Evolutionary conservation across 2,329 filamentous ascomycete species (phyloP).

Genomic region (Waltergamsia citrina): DNA sequence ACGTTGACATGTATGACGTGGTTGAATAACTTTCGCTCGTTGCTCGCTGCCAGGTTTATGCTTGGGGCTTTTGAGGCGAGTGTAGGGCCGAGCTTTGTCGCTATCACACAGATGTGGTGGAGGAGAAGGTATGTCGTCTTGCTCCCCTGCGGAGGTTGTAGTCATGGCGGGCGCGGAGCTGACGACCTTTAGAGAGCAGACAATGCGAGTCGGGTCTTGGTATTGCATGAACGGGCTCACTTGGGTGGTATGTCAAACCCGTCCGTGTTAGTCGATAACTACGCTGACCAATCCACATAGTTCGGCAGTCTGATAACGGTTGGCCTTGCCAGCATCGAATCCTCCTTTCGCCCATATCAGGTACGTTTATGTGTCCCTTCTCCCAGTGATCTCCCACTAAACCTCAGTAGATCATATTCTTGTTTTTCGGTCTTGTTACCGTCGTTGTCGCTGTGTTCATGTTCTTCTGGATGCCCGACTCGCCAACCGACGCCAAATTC

Average conservation of each 20-base stretch:
- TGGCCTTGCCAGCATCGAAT: constrained; percentile 47
- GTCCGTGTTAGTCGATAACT: not conserved
- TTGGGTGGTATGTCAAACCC: constrained; percentile 30
- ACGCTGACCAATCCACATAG: constrained; percentile 12
- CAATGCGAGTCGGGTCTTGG: constrained; percentile 45
- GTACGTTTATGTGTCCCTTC: constrained; percentile 15
- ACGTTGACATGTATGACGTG: constrained; percentile 42
- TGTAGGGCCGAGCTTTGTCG: constrained; percentile 40
- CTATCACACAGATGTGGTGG: constrained; percentile 55
- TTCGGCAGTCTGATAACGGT: constrained; percentile 47
- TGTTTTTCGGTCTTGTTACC: constrained; percentile 42
- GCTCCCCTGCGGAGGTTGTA: not conserved
- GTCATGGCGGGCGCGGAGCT: no score
- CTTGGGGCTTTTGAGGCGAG: constrained; percentile 46
- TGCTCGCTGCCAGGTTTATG: constrained; percentile 44
- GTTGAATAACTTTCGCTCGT: constrained; percentile 34
- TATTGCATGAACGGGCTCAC: constrained; percentile 53
- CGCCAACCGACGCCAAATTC: constrained; percentile 38
- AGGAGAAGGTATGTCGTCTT: constrained; percentile 26
- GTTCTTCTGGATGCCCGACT: constrained; percentile 38
- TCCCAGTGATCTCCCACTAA: no score
- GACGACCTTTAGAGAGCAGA: constrained; percentile 38
- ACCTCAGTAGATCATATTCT: constrained; percentile 34
- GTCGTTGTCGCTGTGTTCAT: constrained; percentile 34
- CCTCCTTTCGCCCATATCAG: constrained; percentile 35